Percentiles rank a stretch among this genome's conserved stretches.
phyloP scores from a whole-genome alignment of 768 basidiomycete genomes.

The Epithele typhae region DNA sequence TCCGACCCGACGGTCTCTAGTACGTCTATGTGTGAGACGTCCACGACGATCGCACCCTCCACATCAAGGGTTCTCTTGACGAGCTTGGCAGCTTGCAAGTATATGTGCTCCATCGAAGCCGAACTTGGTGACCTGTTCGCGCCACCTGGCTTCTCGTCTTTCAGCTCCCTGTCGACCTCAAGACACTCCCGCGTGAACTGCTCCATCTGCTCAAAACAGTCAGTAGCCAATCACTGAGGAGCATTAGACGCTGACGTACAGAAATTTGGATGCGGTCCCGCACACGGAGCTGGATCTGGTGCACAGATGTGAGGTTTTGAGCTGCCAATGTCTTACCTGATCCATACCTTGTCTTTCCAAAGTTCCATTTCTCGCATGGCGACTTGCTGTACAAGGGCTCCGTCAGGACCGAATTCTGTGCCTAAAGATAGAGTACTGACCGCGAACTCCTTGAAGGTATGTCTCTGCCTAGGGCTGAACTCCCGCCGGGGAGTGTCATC shows the following conservation, averaged over 20 bases:
- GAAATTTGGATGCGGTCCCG: slow-evolving; percentile 91
- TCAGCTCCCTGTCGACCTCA: slow-evolving; percentile 71
- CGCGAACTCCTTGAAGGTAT: slow-evolving; percentile 94
- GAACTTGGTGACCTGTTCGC: slow-evolving; percentile 19
- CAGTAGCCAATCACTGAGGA: too few species aligned
- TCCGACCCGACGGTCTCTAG: slow-evolving; percentile 63
- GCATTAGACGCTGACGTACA: too few species aligned
- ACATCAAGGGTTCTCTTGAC: slow-evolving; percentile 89
- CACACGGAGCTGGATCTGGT: slow-evolving; percentile 84
- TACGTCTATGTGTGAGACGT: slow-evolving; percentile 88
- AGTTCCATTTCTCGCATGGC: slow-evolving; percentile 95
- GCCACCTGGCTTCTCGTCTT: slow-evolving; percentile 32
- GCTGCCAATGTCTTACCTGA: neutral
- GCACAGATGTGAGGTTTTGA: neutral
- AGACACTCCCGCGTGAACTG: slow-evolving; percentile 92
- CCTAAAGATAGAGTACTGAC: too few species aligned
- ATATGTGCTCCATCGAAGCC: slow-evolving; percentile 80
- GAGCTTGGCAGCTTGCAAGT: slow-evolving; percentile 84
- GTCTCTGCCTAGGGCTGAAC: slow-evolving; percentile 83
- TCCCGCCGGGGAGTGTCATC: slow-evolving; percentile 80
- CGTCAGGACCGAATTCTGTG: too few species aligned
- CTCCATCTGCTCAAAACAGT: too few species aligned
- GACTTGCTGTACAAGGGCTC: slow-evolving; percentile 60
- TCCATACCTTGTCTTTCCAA: slow-evolving; percentile 82
- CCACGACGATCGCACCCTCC: slow-evolving; percentile 89